Evolutionary conservation across 2,329 filamentous ascomycete species (phyloP).

Genomic region (Neonectria ditissima): DNA sequence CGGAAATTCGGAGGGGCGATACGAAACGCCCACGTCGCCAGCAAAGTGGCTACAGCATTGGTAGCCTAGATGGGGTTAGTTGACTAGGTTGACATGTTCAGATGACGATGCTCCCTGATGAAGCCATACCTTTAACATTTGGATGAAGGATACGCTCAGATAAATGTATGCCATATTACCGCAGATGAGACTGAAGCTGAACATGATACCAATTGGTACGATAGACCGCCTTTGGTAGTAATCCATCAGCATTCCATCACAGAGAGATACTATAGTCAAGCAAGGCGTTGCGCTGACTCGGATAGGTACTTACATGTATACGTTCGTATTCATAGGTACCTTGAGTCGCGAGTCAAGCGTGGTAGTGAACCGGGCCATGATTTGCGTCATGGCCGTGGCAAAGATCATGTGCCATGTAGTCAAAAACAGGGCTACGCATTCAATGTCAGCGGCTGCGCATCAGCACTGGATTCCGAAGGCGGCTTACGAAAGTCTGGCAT

Average conservation of each 20-base stretch:
- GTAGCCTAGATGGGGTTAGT: slow-evolving; percentile 15
- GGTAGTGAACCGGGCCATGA: slow-evolving; percentile 25
- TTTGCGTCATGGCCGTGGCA: slow-evolving; percentile 16
- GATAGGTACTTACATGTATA: slow-evolving; percentile 12
- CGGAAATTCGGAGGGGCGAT: slow-evolving; percentile 21
- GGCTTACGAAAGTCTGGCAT: slow-evolving; percentile 23
- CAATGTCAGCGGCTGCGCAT: not conserved
- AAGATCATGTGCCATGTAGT: slow-evolving; percentile 30
- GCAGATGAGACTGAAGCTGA: slow-evolving; percentile 27
- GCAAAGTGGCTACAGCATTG: slow-evolving; percentile 21
- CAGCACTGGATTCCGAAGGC: not conserved
- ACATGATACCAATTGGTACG: slow-evolving; percentile 24
- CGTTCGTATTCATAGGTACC: slow-evolving; percentile 23
- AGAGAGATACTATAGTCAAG: not conserved
- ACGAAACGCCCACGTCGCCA: slow-evolving; percentile 24
- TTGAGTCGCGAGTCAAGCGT: slow-evolving; percentile 28
- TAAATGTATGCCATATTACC: slow-evolving; percentile 26
- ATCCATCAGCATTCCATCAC: not conserved
- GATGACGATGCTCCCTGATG: not conserved
- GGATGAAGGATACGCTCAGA: slow-evolving; percentile 26
- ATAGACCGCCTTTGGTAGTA: slow-evolving; percentile 14
- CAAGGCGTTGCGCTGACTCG: too few relatives aligned
- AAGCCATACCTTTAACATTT: slow-evolving; percentile 20
- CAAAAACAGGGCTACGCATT: slow-evolving; percentile 15
- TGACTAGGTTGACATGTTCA: not conserved